Base-by-base conservation (phyloP, 2,329 filamentous ascomycete species). In the Beauveria australis region DNA sequence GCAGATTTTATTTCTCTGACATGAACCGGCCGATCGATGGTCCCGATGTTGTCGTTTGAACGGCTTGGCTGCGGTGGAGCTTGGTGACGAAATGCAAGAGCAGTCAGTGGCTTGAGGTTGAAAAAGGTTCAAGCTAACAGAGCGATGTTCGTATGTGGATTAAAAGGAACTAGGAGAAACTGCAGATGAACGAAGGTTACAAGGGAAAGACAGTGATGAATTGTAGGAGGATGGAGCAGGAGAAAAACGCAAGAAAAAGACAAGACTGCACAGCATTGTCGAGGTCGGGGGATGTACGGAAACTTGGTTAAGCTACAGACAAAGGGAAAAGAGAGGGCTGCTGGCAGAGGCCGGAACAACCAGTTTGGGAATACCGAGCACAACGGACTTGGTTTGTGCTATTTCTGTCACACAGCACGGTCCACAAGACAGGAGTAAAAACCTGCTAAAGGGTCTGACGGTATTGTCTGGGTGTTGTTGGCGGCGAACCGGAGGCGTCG, bases 61-160 rank as follows among this genome's bases (percentile, higher is more conserved):
- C 33, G 37, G 51, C 51, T 48, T 60, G 57, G 49, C 41, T 43
- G 22, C 12, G 24, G 59, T 55, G 59, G 59, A 61, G 59, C 52
- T 54, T 48, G 44, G 52, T 61, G 59, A 53, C 52, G 56, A 46
- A 56, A 62, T 60, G 46, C 33, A 19, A 26, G 22, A 33, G 14
- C 12, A 37, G 33, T 37, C 47, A 12, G 7, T n/a, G 19, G 28
- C 30, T 28, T 51, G 28, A 9, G 10, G 30, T 37, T 37, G 33
- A 16, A 14, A 37, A 37, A 51, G 33, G 46, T 58, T 58, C n/a
- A 5, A 24, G 53, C 43, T 43, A 47, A 30, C 18, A 37, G 33
- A 6, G 33, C 33, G 6, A 47, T 24, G 44, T 24, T 18, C 3
- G 24, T n/a, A 6, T 37, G 33, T 37, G 33, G 28, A 30, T 30